Evolutionary conservation across 2,329 filamentous ascomycete species (phyloP), one percentile per base, ranked within the genome.

Genomic region (Rosellinia necatrix): DNA sequence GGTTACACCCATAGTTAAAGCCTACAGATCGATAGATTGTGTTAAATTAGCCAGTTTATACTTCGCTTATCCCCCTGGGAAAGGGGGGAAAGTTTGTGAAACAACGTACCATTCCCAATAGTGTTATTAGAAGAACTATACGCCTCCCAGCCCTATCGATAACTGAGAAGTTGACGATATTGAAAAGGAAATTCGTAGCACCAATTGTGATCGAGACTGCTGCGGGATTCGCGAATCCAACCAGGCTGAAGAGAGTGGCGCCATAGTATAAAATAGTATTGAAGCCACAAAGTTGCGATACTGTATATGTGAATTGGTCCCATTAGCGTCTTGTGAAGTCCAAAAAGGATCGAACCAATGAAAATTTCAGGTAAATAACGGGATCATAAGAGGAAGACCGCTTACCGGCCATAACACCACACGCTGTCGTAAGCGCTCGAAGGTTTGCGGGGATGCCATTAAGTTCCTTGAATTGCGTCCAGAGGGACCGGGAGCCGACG

Each of bases 101-200:
- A n/a, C n/a, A n/a, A n/a, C n/a, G n/a, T 35, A 47, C 43, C 43
- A 47, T 47, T 47, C 25, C 12, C 12, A 37, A n/a, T 12, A 47
- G 6, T 4, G 74, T 75, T 27, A 66, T 64, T 1, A 76, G 63
- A 1, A 79, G 70, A 7, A 79, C 65, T 7, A 67, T 63, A 15
- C 77, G 72, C 8, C 77, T 72, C 1, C 77, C 77, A 30, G 74
- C 64, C 4, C 62, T 66, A 58, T 79, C 77, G 10, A 78, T 72
- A 30, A 74, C 52, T 47, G 75, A 64, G 30, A 78, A 65, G 42
- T 77, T 78, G 35, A 77, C 71, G 49, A 72, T 68, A 0, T 75
- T 77, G 66, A 80, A 77, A 47, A 80, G 57, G 59, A 78, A 78
- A 38, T 76, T 77, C 0, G 73, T 75, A 3, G 66, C 74, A 1